Percentiles rank a stretch among this genome's conserved stretches.
Conservation (phyloP, 1,139 yeast species). For the Lodderomyces orthopsilosis region DNA sequence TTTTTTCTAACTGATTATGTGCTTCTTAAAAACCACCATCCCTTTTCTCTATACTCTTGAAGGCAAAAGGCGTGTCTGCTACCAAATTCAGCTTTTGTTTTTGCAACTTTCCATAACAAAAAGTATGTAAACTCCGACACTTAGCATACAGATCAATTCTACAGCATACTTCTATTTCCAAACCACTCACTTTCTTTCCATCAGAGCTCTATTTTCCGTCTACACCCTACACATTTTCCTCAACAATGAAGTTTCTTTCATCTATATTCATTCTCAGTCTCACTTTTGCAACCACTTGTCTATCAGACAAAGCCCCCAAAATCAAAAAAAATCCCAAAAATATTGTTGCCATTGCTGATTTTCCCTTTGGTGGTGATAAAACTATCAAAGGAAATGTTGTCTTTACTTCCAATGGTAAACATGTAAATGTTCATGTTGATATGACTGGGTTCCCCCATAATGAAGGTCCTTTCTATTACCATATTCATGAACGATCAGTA, state of each 20-base stretch:
- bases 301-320: conserved; percentile 32
- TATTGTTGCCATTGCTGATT: conserved; percentile 56
- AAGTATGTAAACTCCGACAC: no score
- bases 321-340: conserved; percentile 42
- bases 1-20: no score
- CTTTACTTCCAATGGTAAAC: conserved; percentile 46
- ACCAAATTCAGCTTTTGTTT: neutral
- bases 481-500: conserved; percentile 51
- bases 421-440: conserved; percentile 58
- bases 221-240: neutral
- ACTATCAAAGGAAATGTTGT: conserved; percentile 49
- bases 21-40: no score
- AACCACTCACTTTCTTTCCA: neutral
- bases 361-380: conserved; percentile 44
- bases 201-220: neutral
- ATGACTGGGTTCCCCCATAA: conserved; percentile 53
- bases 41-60: neutral
- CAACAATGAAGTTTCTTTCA: conserved; percentile 6
- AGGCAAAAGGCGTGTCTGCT: neutral
- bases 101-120: conserved; percentile 1
- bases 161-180: neutral
- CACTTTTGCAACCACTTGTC: conserved; percentile 1
- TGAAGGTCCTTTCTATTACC: conserved; percentile 61
- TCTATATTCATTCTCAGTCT: conserved; percentile 4
- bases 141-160: neutral